Evolutionary conservation across 164 flowering plant genomes (phyloP).

Genomic region (Brasenia schreberi): DNA sequence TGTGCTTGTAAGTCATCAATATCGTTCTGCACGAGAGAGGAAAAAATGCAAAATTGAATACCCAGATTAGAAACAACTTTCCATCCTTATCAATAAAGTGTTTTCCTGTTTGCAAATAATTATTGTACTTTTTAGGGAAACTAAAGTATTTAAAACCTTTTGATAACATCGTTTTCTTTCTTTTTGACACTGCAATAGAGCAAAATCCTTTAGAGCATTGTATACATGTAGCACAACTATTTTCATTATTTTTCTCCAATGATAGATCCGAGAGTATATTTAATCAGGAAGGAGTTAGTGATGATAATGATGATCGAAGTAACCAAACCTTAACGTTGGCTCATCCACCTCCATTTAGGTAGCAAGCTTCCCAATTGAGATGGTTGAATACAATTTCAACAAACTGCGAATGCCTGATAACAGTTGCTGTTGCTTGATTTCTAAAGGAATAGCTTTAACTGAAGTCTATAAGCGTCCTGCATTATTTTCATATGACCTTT

Average conservation of each 20-base stretch:
- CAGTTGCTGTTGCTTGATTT: slow-evolving; percentile 94
- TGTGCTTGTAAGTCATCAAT: slow-evolving; percentile 94
- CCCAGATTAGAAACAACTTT: neutral
- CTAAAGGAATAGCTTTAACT: slow-evolving; percentile 92
- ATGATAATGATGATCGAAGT: too few relatives aligned
- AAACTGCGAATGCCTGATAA: slow-evolving; percentile 72
- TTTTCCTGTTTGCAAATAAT: too few relatives aligned
- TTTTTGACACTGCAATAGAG: too few relatives aligned
- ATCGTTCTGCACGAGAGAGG: slow-evolving; percentile 50
- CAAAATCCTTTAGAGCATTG: too few relatives aligned
- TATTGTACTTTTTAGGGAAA: too few relatives aligned
- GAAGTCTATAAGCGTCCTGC: slow-evolving; percentile 98
- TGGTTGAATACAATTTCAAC: slow-evolving; percentile 87
- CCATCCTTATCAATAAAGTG: neutral
- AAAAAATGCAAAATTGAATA: neutral
- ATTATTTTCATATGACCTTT: slow-evolving; percentile 3
- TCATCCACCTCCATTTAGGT: slow-evolving; percentile 93
- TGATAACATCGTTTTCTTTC: too few relatives aligned
- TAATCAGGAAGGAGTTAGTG: too few relatives aligned
- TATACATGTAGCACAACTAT: too few relatives aligned
- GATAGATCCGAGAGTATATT: too few relatives aligned
- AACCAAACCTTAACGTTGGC: slow-evolving; percentile 64
- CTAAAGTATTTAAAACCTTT: too few relatives aligned
- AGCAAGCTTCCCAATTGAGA: slow-evolving; percentile 79
- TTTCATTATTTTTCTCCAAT: too few relatives aligned